Evolutionary conservation across 2,329 filamentous ascomycete species (phyloP), one percentile per base, ranked within the genome.

Genomic region (Coleophoma cylindrospora): DNA sequence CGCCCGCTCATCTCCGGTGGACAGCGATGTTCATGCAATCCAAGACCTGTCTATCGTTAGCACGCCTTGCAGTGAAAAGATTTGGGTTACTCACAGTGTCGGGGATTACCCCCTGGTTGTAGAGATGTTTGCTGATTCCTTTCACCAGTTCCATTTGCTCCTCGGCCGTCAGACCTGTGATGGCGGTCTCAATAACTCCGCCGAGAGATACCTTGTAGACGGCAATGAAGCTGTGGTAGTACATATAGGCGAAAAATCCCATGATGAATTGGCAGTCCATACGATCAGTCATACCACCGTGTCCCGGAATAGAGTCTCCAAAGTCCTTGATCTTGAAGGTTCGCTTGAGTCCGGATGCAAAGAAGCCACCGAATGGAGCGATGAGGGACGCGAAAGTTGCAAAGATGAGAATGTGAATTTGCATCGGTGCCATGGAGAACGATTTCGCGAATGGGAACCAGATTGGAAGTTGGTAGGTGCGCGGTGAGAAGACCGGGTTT

Each of bases 211-310:
- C 84, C 69, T 92, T 90, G 75, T 96, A 84, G 7, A 90, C 78
- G 4, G 91, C 91, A 63, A 99, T 92, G 68, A 99, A 99, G 64
- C 88, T 94, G 68, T 96, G 91, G 72, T 95, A 99, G 73, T 99
- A 99, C 80, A 99, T 91, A 74, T 91, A 97, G 14, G 92, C 83
- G 64, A 99, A 97, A 71, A 96, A 94, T 9, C 94, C 94, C 94
- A 99, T 99, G 74, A 97, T 97, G 73, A 99, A 99, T 67, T 99
- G 94, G 69, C 94, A 99, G 67, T 99, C 94, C 92, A 99, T 97
- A 54, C 94, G 88, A 67, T 99, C 94, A 14, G 94, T 99, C 74
- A 99, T 97, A 60, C 94, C 94, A 54, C 94, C 94, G 64, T 99
- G 94, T 19, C 94, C 94, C 1, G 94, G 94, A 60, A 99, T 99